phyloP scores from a whole-genome alignment of 2,329 filamentous ascomycete genomes.

The Paecilomyces sp. region DNA sequence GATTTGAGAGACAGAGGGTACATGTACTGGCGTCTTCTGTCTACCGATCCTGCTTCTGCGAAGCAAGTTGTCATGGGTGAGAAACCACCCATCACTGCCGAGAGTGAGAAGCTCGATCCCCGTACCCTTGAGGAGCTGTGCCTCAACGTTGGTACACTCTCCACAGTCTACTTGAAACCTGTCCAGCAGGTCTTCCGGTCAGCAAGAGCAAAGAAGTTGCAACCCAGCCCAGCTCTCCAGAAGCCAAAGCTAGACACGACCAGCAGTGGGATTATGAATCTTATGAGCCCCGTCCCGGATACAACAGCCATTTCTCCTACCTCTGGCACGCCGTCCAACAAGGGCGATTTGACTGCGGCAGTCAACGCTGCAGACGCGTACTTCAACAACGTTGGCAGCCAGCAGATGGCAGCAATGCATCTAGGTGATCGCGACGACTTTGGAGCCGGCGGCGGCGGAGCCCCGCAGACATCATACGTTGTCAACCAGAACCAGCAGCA shows the following conservation, averaged over 20 bases:
- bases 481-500: constrained; percentile 79
- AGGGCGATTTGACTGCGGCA: constrained; percentile 57
- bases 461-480: constrained; percentile 49
- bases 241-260: constrained; percentile 49
- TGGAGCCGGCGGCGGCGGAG: constrained; percentile 55
- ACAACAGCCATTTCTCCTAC: constrained; percentile 38
- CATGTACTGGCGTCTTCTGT: constrained; percentile 98
- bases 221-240: constrained; percentile 81
- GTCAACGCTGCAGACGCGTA: constrained; percentile 84
- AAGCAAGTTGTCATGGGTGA: constrained; percentile 92
- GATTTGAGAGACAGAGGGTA: constrained; percentile 93
- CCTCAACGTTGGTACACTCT: constrained; percentile 88
- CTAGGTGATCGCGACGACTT: constrained; percentile 59
- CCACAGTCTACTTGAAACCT: constrained; percentile 95
- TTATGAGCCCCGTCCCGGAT: constrained; percentile 13
- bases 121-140: constrained; percentile 94
- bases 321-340: constrained; percentile 21
- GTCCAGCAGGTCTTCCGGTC: constrained; percentile 94
- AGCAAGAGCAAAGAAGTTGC: constrained; percentile 70
- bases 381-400: constrained; percentile 69
- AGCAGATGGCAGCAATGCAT: constrained; percentile 66
- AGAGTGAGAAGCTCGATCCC: constrained; percentile 89
- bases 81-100: constrained; percentile 92
- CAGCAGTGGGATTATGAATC: constrained; percentile 21
- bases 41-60: constrained; percentile 80